Percentiles rank a stretch among this genome's conserved stretches.
phyloP scores from a whole-genome alignment of 495 filamentous ascomycete genomes.

The Zalerion maritima region DNA sequence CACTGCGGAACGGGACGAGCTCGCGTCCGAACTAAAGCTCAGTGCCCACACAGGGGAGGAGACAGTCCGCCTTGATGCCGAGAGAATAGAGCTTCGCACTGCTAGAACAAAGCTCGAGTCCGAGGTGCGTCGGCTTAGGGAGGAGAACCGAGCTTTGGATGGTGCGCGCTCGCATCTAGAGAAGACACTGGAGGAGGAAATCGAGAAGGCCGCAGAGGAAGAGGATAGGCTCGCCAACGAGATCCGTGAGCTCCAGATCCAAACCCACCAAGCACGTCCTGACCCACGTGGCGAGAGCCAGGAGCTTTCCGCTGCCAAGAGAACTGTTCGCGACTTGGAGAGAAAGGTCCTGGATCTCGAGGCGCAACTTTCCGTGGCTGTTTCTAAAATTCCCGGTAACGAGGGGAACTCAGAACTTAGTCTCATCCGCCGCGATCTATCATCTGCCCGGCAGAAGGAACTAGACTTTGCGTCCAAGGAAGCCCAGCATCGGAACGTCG shows the following conservation, averaged over 20 bases:
- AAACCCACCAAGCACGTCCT: slow-evolving; percentile 27
- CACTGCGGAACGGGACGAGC: slow-evolving; percentile 49
- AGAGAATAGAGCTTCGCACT: slow-evolving; percentile 46
- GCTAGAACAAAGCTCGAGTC: slow-evolving; percentile 42
- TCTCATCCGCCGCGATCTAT: slow-evolving; percentile 42
- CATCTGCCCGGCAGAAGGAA: slow-evolving; percentile 49
- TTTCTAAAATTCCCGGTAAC: slow-evolving; percentile 38
- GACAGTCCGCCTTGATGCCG: slow-evolving; percentile 43
- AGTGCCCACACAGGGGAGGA: slow-evolving; percentile 33
- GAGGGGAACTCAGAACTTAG: slow-evolving; percentile 41
- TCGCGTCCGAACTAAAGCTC: slow-evolving; percentile 40
- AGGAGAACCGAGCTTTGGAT: slow-evolving; percentile 37
- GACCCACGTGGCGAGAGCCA: slow-evolving; percentile 34
- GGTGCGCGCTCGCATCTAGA: slow-evolving; percentile 40
- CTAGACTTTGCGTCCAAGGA: slow-evolving; percentile 48
- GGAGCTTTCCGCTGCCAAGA: slow-evolving; percentile 28
- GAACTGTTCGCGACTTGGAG: slow-evolving; percentile 45
- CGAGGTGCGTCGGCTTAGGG: slow-evolving; percentile 41
- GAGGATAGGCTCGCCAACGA: slow-evolving; percentile 43
- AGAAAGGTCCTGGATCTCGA: slow-evolving; percentile 44
- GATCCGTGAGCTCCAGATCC: slow-evolving; percentile 39
- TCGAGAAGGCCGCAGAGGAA: slow-evolving; percentile 40
- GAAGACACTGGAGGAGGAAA: slow-evolving; percentile 37
- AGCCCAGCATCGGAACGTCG: slow-evolving; percentile 39
- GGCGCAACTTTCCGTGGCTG: slow-evolving; percentile 26